A percentile compares a stretch with the other conserved stretches of the same genome.
Conservation (phyloP, 1,284 basidiomycete genomes). For the Mycena citricolor region DNA sequence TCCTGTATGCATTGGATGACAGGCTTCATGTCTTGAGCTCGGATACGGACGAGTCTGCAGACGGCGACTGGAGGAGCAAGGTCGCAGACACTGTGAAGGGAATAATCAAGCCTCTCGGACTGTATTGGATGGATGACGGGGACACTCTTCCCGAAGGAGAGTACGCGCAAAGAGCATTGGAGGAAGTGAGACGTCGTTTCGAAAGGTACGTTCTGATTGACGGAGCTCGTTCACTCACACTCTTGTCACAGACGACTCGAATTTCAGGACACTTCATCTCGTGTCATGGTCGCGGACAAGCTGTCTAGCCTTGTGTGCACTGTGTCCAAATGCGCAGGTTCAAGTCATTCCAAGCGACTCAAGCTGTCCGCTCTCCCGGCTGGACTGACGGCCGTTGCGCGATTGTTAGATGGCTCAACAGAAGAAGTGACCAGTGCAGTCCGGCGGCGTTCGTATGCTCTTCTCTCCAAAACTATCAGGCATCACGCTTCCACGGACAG, state of each 20-base stretch:
- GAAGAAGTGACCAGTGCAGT: conserved; percentile 47
- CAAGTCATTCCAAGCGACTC: conserved; percentile 26
- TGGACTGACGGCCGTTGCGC: conserved; percentile 39
- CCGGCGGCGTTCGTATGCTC: conserved; percentile 44
- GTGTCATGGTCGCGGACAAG: conserved; percentile 36
- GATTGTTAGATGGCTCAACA: conserved; percentile 47
- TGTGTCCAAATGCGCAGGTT: conserved; percentile 39
- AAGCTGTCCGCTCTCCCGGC: conserved; percentile 36
- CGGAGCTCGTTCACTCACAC: conserved; percentile 1
- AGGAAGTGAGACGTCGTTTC: conserved; percentile 39
- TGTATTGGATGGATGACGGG: conserved; percentile 50
- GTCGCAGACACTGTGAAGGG: conserved; percentile 34
- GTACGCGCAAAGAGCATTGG: conserved; percentile 37
- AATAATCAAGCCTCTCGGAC: conserved; percentile 41
- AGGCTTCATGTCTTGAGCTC: neutral
- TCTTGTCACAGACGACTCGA: conserved; percentile 34
- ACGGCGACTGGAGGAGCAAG: conserved; percentile 29
- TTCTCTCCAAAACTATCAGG: conserved; percentile 45
- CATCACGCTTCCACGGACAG: conserved; percentile 42
- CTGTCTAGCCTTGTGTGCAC: conserved; percentile 44
- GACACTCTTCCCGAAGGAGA: conserved; percentile 34
- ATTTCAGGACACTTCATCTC: conserved; percentile 28
- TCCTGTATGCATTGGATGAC: conserved; percentile 26
- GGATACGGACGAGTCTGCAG: neutral
- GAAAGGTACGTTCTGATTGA: conserved; percentile 36